These are phyloP conservation scores for Carallia brachiata DNA, from an alignment of 345 rosid genomes.

Conservation along the genomic window DNA sequence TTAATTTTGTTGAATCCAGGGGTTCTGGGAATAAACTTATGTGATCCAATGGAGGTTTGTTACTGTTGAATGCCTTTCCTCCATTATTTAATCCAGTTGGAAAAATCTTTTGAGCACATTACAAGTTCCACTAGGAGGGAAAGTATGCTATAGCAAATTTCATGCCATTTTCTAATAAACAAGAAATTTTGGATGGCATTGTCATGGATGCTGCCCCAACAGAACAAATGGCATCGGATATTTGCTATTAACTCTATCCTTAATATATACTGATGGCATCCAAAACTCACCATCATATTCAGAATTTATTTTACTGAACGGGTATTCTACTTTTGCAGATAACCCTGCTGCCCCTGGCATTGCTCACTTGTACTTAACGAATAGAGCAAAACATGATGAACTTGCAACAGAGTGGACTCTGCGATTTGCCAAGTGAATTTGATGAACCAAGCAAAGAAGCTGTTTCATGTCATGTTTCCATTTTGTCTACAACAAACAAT, in stretches of 20 bases:
- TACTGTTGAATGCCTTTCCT: not conserved
- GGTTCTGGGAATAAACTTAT: not conserved
- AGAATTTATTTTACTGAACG: not conserved
- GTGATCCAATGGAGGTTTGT: not conserved
- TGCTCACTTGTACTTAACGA: slow-evolving; percentile 68
- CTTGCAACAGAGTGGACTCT: slow-evolving; percentile 84
- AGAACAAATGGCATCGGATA: not conserved
- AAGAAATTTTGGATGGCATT: not conserved
- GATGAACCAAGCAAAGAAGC: not conserved
- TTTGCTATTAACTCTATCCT: not conserved
- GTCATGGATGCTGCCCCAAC: not conserved
- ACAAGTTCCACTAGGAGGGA: not conserved
- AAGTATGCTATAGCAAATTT: not conserved
- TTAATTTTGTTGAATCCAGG: not conserved
- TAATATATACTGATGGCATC: not conserved
- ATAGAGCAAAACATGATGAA: slow-evolving; percentile 73
- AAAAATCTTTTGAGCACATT: not conserved
- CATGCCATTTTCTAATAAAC: not conserved
- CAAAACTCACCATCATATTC: not conserved
- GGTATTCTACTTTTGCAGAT: slow-evolving; percentile 41
- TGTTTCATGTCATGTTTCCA: not conserved
- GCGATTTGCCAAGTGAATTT: slow-evolving; percentile 70
- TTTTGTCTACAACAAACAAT: not conserved
- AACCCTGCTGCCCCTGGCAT: slow-evolving; percentile 56
- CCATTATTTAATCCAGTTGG: not conserved